phyloP scores from a whole-genome alignment of 441 rosid genomes.

The Pelargonium cotyledonis region DNA sequence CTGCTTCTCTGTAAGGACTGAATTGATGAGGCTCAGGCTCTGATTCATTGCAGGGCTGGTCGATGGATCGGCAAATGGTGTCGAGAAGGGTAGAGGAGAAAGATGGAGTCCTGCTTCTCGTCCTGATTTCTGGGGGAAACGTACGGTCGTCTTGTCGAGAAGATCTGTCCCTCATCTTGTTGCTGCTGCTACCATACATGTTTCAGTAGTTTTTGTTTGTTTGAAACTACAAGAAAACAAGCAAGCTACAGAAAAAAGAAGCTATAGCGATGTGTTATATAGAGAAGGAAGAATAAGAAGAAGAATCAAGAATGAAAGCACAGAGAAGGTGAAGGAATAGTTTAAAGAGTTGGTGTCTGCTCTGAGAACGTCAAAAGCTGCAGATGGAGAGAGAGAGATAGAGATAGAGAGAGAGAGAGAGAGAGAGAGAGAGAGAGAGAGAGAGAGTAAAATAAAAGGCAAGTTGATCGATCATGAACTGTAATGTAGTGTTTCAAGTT shows the following conservation, averaged over 20 bases:
- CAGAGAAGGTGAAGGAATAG: neutral
- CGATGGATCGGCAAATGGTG: slow-evolving; percentile 78
- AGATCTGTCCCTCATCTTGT: slow-evolving; percentile 23
- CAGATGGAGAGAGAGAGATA: neutral
- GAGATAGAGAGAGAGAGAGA: neutral
- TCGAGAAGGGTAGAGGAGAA: slow-evolving; percentile 86
- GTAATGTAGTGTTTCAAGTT: neutral
- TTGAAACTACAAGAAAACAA: neutral
- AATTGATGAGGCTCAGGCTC: neutral
- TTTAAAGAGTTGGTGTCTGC: neutral
- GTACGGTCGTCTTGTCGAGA: neutral
- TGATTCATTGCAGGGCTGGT: neutral
- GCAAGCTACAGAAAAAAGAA: neutral
- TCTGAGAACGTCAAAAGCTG: neutral
- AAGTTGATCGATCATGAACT: neutral
- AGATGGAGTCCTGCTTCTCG: slow-evolving; percentile 46
- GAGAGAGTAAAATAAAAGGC: too few relatives aligned
- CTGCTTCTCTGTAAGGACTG: slow-evolving; percentile 31
- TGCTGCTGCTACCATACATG: slow-evolving; percentile 38
- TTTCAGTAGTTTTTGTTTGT: neutral
- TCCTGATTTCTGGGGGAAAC: neutral
- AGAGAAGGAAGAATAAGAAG: slow-evolving; percentile 3
- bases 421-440: neutral
- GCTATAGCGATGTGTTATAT: neutral
- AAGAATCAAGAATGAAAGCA: neutral